Evolutionary conservation across 345 rosid species (phyloP), one percentile per base, ranked within the genome.

Genomic region (Populus davidiana): DNA sequence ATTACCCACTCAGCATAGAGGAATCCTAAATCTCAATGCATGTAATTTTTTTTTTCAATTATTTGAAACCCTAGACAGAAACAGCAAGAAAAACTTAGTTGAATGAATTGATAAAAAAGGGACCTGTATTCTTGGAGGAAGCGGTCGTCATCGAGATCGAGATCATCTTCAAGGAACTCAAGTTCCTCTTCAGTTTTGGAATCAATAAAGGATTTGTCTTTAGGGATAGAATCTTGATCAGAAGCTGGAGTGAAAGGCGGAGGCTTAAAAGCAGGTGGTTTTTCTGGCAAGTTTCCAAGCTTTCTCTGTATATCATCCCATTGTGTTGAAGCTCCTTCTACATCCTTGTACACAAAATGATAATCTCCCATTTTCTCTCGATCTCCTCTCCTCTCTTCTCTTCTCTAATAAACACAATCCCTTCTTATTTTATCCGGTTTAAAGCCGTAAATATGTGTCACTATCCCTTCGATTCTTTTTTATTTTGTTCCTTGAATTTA

Each of bases 271-370:
- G 92, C 85, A 9, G 99, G 95, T 21, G 96, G 87, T 74, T 92
- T 96, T 31, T 76, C 85, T 8, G 98, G 98, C 18, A 96, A 85
- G 81, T 94, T 96, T 36, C 98, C 99, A 54, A 96, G 86, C 86
- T 92, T 96, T 83, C 97, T 85, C 86, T 96, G 99, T 39, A 96
- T 92, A 79, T 96, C 98, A 79, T 96, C 99, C 99, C 99, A 96
- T 76, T 96, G 95, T 17, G 99, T 96, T 72, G 99, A 94, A 12
- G 99, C 87, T 70, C 99, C 99, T 71, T 96, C 98, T 11, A 91
- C 84, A 85, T 96, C 99, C 81, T 93, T 96, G 90, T 96, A 92
- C 68, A 93, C 92, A 67, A 89, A 93, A 83, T 96, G 99, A 83
- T 96, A 96, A 77, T 96, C 97, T 77, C 88, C 97, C 99, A 96